phyloP scores from a whole-genome alignment of 2,329 filamentous ascomycete species.

The Didymella arachidicola region DNA sequence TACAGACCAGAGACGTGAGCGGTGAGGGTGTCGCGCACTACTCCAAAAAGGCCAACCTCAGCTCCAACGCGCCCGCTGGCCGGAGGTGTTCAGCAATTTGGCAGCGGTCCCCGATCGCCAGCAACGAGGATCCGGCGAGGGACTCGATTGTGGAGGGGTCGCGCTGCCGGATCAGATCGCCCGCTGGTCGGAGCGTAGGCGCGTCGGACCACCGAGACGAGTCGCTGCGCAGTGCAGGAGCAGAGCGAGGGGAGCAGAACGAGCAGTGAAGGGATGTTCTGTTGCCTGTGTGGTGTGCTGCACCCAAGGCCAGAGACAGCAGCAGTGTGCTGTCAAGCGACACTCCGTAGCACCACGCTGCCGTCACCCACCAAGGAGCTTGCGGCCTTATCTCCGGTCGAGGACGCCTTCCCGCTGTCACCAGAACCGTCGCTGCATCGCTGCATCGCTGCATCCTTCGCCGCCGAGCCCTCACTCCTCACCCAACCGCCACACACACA shows the following conservation, averaged over 20 bases:
- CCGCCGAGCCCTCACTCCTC: constrained; percentile 19
- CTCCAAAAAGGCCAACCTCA: neutral
- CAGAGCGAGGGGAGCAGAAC: neutral
- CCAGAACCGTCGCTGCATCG: neutral
- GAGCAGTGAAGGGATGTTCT: neutral
- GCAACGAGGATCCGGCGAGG: constrained; percentile 24
- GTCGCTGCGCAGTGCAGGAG: neutral
- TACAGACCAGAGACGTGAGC: neutral
- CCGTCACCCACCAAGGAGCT: neutral
- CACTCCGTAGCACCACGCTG: neutral
- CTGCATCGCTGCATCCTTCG: too few relatives aligned
- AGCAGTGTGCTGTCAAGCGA: neutral
- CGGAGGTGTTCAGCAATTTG: neutral
- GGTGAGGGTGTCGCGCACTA: neutral
- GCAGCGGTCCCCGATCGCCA: constrained; percentile 12
- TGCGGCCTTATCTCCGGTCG: neutral
- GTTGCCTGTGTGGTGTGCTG: neutral
- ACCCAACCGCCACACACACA: constrained; percentile 10
- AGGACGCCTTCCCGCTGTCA: neutral
- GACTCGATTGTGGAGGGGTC: constrained; percentile 20
- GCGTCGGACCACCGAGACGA: constrained; percentile 11
- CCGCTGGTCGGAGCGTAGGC: constrained; percentile 26
- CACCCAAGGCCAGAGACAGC: neutral
- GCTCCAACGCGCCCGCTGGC: neutral
- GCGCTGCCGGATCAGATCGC: constrained; percentile 27